These are phyloP conservation scores for Dicorynia guianensis DNA, from an alignment of 306 rosid species.

Conservation along the genomic window DNA sequence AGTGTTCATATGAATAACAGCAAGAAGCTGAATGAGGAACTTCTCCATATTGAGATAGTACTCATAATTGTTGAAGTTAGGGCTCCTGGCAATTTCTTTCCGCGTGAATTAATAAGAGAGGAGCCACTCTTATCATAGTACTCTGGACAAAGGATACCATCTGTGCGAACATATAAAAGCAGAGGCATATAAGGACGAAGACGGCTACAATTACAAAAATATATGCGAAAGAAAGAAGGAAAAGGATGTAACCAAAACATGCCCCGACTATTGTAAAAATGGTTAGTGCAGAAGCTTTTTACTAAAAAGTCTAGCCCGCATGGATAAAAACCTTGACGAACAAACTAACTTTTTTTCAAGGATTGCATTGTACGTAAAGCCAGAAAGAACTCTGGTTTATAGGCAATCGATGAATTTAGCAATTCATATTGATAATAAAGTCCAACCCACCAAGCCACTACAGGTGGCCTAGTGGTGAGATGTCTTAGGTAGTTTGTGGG, in stretches of 20 bases:
- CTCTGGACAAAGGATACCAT: constrained; percentile 88
- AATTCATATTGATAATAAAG: not conserved
- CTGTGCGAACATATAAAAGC: constrained; percentile 50
- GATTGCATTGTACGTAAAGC: not conserved
- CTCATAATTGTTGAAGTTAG: constrained; percentile 19
- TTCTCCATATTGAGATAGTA: constrained; percentile 5
- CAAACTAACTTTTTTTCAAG: not conserved
- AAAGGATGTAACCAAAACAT: not conserved
- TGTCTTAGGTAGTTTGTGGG: no score
- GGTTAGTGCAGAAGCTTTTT: not conserved
- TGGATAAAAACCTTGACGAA: not conserved
- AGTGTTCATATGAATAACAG: not conserved
- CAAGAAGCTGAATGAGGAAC: not conserved
- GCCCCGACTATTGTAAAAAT: constrained; percentile 23
- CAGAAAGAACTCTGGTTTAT: not conserved
- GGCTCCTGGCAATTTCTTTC: constrained; percentile 45
- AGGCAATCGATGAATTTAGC: not conserved
- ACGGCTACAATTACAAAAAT: not conserved
- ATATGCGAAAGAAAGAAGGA: not conserved
- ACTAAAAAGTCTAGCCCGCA: not conserved
- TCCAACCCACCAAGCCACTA: no score
- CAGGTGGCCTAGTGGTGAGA: no score
- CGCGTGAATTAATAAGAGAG: constrained; percentile 49
- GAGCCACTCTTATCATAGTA: constrained; percentile 59
- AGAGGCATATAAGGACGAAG: not conserved